Base-by-base conservation (phyloP, 768 basidiomycete genomes). In the Mycena floridula region DNA sequence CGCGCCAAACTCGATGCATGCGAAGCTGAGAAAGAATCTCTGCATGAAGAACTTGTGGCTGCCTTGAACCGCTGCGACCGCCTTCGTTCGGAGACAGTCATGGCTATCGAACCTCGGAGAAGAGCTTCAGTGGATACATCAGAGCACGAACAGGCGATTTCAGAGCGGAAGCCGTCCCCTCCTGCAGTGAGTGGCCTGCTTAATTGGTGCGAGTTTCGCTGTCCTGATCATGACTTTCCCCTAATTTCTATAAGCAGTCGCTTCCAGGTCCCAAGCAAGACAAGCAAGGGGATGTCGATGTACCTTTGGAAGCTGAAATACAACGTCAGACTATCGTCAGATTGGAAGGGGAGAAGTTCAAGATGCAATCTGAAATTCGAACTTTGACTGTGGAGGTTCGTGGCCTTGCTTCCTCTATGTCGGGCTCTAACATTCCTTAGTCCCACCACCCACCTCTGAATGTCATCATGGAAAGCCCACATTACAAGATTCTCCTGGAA, bases 141-240 rank as follows among this genome's bases (percentile, higher is more conserved):
- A n/a, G n/a, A n/a, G n/a, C n/a, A n/a, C n/a, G n/a, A n/a, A n/a
- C n/a, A n/a, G 60, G 75, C 75, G 70, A 74, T 70, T 64, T 62
- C 69, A 51, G 67, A 64, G 59, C 60, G 59, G 54, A 69, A 68
- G 64, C 71, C 74, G 64, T 77, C 74, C 67, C 75, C 81, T 72
- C 79, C 82, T 63, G 73, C 68, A 70, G 85, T 86, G 76, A 79
- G 85, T 84, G 73, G 71, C 68, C 71, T 67, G 70, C 66, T 73
- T 69, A 68, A 74, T 70, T 76, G 77, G 80, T 81, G 79, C 77
- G 79, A 77, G 70, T 69, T 65, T 66, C 62, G 62, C 61, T 62
- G 59, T 68, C 65, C 64, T 68, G 54, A 72, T 67, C 48, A 57
- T 57, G 40, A 56, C 53, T 37, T 51, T 53, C 59, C 63, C 70